A percentile compares a stretch with the other conserved stretches of the same genome.
Conservation (phyloP, 2,329 filamentous ascomycete species). For the Myriosclerotinia scirpicola region DNA sequence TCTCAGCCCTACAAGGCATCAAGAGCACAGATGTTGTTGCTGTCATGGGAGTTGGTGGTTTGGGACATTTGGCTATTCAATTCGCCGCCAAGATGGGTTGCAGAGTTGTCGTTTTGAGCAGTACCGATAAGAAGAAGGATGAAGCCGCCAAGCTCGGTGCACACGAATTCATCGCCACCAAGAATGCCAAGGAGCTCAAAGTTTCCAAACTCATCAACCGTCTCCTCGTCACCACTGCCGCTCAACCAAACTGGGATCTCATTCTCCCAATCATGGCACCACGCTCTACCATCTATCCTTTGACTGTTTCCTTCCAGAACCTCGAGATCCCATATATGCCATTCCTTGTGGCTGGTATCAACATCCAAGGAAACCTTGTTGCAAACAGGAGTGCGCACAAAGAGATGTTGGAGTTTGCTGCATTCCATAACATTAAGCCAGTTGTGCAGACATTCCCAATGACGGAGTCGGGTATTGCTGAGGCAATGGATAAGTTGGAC, state of each 20-base stretch:
- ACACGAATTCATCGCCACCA: conserved; percentile 59
- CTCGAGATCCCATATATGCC: conserved; percentile 33
- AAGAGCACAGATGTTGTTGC: conserved; percentile 39
- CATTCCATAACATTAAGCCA: conserved; percentile 55
- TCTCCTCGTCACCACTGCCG: conserved; percentile 32
- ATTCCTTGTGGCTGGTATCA: conserved; percentile 27
- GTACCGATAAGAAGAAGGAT: conserved; percentile 60
- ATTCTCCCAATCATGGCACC: conserved; percentile 28
- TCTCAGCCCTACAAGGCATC: conserved; percentile 39
- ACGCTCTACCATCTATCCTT: conserved; percentile 60
- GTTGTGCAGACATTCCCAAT: conserved; percentile 57
- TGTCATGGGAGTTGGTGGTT: conserved; percentile 56
- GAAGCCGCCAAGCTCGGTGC: conserved; percentile 61
- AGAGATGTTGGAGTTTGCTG: conserved; percentile 59
- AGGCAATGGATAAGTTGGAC: conserved; percentile 56
- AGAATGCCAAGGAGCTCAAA: conserved; percentile 43
- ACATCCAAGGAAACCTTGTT: conserved; percentile 27
- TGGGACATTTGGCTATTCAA: conserved; percentile 62
- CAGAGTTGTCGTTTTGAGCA: conserved; percentile 57
- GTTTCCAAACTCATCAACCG: conserved; percentile 28
- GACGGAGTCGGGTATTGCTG: conserved; percentile 51
- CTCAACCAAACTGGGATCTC: conserved; percentile 29
- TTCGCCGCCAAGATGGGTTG: conserved; percentile 63
- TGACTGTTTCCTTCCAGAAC: conserved; percentile 54
- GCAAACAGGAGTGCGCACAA: conserved; percentile 48